Evolutionary conservation across 2,329 filamentous ascomycete species (phyloP).

Genomic region (Monosporascus sp.): DNA sequence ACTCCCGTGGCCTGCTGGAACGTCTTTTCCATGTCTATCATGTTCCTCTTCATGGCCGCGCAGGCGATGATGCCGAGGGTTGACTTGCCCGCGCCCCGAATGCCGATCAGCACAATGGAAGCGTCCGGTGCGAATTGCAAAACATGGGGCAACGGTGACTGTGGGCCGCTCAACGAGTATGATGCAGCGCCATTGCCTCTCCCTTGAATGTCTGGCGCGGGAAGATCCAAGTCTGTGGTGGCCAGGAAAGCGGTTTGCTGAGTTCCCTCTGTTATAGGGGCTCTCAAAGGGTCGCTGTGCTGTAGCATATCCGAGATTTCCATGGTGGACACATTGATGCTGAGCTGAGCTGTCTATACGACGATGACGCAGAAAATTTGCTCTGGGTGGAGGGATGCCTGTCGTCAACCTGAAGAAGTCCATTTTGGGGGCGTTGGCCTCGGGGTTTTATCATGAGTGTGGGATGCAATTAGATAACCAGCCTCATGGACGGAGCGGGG

Average conservation of each 20-base stretch:
- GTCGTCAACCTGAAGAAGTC: too few relatives aligned
- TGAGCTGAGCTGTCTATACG: too few relatives aligned
- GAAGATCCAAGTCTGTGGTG: constrained; percentile 9
- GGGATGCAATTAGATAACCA: too few relatives aligned
- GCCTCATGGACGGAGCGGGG: too few relatives aligned
- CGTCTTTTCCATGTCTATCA: constrained; percentile 63
- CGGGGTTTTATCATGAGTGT: too few relatives aligned
- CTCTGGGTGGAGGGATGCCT: too few relatives aligned
- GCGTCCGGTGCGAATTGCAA: constrained; percentile 50
- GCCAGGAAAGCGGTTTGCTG: constrained; percentile 4
- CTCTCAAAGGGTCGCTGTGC: too few relatives aligned
- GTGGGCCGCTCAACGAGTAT: constrained; percentile 10
- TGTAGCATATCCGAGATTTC: too few relatives aligned
- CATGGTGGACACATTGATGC: too few relatives aligned
- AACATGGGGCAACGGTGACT: constrained; percentile 16
- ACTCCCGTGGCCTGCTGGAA: constrained; percentile 61
- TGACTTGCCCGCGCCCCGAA: constrained; percentile 70
- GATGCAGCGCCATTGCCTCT: background rate
- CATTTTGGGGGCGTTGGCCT: too few relatives aligned
- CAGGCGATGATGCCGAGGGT: constrained; percentile 72
- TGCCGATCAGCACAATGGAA: constrained; percentile 67
- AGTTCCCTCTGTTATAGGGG: too few relatives aligned
- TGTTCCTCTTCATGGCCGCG: constrained; percentile 60
- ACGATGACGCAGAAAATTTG: too few relatives aligned
- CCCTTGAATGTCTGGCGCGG: background rate